Conservation (phyloP, 2,329 filamentous ascomycete genomes). For the Alternaria conjuncta region DNA sequence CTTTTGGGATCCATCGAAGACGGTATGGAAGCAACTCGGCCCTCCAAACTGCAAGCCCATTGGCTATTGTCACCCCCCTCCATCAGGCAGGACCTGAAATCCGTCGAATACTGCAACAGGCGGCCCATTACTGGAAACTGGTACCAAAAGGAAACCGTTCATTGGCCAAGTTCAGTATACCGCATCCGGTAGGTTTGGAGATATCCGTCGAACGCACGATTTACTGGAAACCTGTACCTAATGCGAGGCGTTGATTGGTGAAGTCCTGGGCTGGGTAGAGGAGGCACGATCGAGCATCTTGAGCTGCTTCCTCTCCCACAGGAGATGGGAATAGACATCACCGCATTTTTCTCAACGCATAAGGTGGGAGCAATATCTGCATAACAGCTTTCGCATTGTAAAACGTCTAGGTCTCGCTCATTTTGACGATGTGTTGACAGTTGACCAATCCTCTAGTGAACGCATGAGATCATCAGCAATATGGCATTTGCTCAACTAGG, state of each 20-base stretch:
- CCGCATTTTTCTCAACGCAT: background rate
- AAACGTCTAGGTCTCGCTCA: background rate
- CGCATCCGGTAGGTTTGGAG: background rate
- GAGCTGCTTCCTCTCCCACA: background rate
- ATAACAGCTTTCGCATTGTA: background rate
- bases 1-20: background rate
- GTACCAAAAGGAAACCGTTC: background rate
- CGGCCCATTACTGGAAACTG: constrained; percentile 2
- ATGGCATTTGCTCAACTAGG: background rate
- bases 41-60: background rate
- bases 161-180: background rate
- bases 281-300: background rate
- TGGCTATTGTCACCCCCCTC: background rate
- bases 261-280: background rate
- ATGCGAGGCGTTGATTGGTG: background rate
- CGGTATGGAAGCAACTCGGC: background rate
- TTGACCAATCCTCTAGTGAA: background rate
- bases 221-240: background rate
- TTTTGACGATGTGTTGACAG: background rate
- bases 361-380: background rate
- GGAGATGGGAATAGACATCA: background rate
- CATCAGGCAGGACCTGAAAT: background rate
- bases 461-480: background rate
- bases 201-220: background rate
- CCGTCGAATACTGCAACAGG: background rate